Evolutionary conservation across 2,329 filamentous ascomycete species (phyloP).

Genomic region (Cytospora paraplurivora): DNA sequence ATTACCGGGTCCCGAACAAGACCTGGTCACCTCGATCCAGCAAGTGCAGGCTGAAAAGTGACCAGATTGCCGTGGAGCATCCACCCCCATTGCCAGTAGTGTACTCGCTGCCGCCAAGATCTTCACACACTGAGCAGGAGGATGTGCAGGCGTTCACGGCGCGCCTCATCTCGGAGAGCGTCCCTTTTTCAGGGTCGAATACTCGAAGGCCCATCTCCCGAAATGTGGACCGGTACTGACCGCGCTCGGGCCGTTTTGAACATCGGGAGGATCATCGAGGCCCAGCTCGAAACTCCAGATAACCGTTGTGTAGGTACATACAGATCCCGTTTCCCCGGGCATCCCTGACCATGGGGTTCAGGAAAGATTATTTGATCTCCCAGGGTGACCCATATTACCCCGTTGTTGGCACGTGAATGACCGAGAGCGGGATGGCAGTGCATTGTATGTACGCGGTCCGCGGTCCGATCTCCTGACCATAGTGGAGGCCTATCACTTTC

Average conservation of each 20-base stretch:
- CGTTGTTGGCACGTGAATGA: neutral
- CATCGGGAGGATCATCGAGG: neutral
- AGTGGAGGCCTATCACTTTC: neutral
- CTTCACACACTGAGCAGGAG: neutral
- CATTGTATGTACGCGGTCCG: neutral
- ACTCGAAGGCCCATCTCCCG: too few relatives aligned
- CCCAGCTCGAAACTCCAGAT: neutral
- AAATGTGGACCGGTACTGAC: neutral
- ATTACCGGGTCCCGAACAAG: neutral
- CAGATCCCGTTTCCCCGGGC: neutral
- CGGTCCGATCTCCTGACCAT: neutral
- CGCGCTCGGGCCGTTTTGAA: neutral
- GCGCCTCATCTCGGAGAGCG: neutral
- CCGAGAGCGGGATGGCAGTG: neutral
- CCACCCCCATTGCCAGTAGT: neutral
- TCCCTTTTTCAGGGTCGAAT: neutral
- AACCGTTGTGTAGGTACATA: neutral
- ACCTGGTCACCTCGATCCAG: neutral
- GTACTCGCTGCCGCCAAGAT: neutral
- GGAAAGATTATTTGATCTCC: neutral
- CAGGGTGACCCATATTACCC: neutral
- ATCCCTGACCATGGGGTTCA: neutral
- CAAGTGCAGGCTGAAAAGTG: neutral
- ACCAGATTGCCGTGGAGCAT: neutral
- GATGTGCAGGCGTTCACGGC: neutral